These are phyloP conservation scores for Myriosclerotinia scirpicola DNA, from an alignment of 2,329 filamentous ascomycete genomes.

Conservation along the genomic window DNA sequence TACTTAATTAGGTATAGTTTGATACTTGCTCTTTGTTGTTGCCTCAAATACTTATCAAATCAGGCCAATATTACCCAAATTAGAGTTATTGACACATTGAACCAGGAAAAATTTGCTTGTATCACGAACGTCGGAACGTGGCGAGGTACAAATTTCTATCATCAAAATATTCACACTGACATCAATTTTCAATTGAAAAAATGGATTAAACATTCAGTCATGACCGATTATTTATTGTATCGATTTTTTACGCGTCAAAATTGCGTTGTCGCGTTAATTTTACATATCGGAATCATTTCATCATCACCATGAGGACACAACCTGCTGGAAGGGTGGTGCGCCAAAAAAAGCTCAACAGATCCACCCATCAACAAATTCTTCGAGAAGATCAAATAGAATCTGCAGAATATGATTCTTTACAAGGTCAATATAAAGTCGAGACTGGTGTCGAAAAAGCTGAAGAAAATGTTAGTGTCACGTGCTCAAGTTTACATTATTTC, in stretches of 20 bases:
- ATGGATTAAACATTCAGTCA: slow-evolving; percentile 33
- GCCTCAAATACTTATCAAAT: slow-evolving; percentile 1
- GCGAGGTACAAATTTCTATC: slow-evolving; percentile 21
- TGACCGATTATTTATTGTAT: slow-evolving; percentile 29
- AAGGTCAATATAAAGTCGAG: slow-evolving; percentile 80
- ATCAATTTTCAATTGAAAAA: slow-evolving; percentile 30
- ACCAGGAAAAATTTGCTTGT: slow-evolving; percentile 23
- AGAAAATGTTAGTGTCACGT: slow-evolving; percentile 77
- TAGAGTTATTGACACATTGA: slow-evolving; percentile 25
- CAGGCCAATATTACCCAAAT: slow-evolving; percentile 18
- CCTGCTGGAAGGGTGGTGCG: slow-evolving; percentile 43
- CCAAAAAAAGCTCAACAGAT: slow-evolving; percentile 58
- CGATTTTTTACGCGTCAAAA: slow-evolving; percentile 36
- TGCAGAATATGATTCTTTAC: slow-evolving; percentile 71
- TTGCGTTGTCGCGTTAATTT: slow-evolving; percentile 25
- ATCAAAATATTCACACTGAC: slow-evolving; percentile 37
- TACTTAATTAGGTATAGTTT: slow-evolving; percentile 15
- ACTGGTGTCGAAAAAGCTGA: slow-evolving; percentile 97
- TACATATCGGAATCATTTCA: slow-evolving; percentile 25
- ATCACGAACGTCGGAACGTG: slow-evolving; percentile 24
- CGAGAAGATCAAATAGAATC: slow-evolving; percentile 89
- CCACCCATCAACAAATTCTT: slow-evolving; percentile 53
- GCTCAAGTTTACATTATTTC: slow-evolving; percentile 23
- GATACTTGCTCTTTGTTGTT: slow-evolving; percentile 7
- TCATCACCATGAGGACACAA: slow-evolving; percentile 32